Base-by-base conservation (phyloP, 1,284 basidiomycete genomes). In the Schizophyllum commune region DNA sequence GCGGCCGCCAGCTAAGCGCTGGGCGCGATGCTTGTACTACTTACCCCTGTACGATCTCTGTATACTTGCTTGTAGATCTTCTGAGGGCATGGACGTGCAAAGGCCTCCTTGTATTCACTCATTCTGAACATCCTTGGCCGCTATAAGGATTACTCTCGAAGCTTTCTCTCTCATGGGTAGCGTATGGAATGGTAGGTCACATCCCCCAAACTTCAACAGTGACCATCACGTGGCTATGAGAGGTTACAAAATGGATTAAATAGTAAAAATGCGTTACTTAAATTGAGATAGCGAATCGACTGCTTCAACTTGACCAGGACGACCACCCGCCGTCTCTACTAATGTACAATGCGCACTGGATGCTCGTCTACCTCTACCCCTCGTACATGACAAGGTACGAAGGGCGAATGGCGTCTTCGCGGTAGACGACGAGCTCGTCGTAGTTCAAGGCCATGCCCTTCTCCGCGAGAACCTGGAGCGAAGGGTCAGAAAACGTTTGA, bases 321-420 rank as follows among this genome's bases (percentile, higher is more conserved):
- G 13, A 17, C 17, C 39, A 47, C 39, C 9, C 39, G 39, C 39
- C 13, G 17, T 33, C 56, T 21, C 19, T 20, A 20, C 7, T 55
- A 27, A 34, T 51, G 52, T 32, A 22, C 22, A 52, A 56, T 61
- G 27, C 27, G 27, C 27, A 27, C 5, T 27, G 27, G 27, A 27
- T 52, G 52, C 47, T 27, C 27, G 27, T 2, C 27, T n/a, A n/a
- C n/a, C n/a, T n/a, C 59, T 67, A 81, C 33, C 75, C 74, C 58
- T 82, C 83, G 61, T 85, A 87, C 69, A 86, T 78, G 32, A 87
- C 79, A 47, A 87, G 73, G 67, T 81, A 87, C 11, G 84, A 84
- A 2, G 85, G 84, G 34, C 84, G 72, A 59, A 87, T 85, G 1
- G 85, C 85, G 63, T 86, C 82, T 67, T 86, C 83, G 55, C 73